Conservation (phyloP, 495 filamentous ascomycete genomes). For the Annulohypoxylon stygium region DNA sequence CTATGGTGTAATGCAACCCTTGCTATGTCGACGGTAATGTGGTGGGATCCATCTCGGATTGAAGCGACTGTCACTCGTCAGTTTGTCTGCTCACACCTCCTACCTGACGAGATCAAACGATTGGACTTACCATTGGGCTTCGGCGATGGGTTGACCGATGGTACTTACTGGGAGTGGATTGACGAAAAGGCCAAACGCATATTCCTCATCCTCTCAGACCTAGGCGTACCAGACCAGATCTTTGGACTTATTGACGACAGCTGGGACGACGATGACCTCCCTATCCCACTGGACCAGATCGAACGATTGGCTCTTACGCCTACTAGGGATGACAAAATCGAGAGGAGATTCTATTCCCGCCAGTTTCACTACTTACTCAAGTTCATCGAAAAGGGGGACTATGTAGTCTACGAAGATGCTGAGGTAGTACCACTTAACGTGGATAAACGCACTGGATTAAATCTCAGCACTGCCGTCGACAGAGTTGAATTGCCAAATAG, state of each 20-base stretch:
- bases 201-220: slow-evolving; percentile 84
- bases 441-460: slow-evolving; percentile 68
- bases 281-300: slow-evolving; percentile 78
- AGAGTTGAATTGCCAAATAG: slow-evolving; percentile 74
- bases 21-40: slow-evolving; percentile 60
- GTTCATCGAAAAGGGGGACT: slow-evolving; percentile 75
- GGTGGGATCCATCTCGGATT: slow-evolving; percentile 87
- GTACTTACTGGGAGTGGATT: slow-evolving; percentile 95
- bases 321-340: slow-evolving; percentile 70
- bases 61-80: slow-evolving; percentile 76
- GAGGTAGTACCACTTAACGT: slow-evolving; percentile 84
- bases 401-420: slow-evolving; percentile 79
- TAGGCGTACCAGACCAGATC: slow-evolving; percentile 86
- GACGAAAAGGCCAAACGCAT: slow-evolving; percentile 80
- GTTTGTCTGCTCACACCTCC: slow-evolving; percentile 75
- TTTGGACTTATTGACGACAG: slow-evolving; percentile 88
- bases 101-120: slow-evolving; percentile 71
- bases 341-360: slow-evolving; percentile 80
- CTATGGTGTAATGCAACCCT: slow-evolving; percentile 48
- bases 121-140: slow-evolving; percentile 80
- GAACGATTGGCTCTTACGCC: slow-evolving; percentile 74
- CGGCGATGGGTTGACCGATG: slow-evolving; percentile 89
- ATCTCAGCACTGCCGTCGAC: slow-evolving; percentile 68
- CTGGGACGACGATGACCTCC: slow-evolving; percentile 90
- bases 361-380: slow-evolving; percentile 87